Base-by-base conservation (phyloP, 148 eudicot genomes). In the Rhododendron henanense region DNA sequence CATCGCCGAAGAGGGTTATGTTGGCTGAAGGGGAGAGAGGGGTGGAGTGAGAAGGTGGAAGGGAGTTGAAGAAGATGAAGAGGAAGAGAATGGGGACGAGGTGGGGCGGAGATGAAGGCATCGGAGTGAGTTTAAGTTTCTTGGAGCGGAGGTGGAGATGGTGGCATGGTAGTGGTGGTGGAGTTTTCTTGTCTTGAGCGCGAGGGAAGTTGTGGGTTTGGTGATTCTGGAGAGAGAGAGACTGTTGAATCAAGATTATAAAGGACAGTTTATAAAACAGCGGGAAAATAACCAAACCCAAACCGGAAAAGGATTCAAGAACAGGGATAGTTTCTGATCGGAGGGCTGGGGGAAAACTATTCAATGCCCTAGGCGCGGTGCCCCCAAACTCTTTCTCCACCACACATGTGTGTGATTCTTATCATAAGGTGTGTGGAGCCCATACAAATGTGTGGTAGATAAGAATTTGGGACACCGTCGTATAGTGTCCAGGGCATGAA, bases 1-100 rank as follows among this genome's bases (percentile, higher is more conserved):
- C 92, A 45, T 90, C 92, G 23, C 95, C 95, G 77, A 57, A 88
- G 79, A 95, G 88, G 31, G 92, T 91, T 50, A 93, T 44, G 82
- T 91, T 94, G 87, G 81, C 35, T 11, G 89, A 3, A 65, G 92
- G 83, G 39, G n/a, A 71, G 67, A 78, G 81, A 23, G 88, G 84
- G 50, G 73, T 3, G 67, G 87, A 84, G 71, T 37, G 78, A 75
- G 45, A 75, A 0, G 11, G 19, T 18, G 11, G 41, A 19, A 75
- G 21, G 13, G 10, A 33, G 92, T 69, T 15, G 85, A 88, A n/a
- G 85, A 88, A 25, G 87, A 93, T 18, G 85, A 84, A 18, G 83
- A 87, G 44, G 84, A 74, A 41, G 76, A 39, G 77, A 19, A 81
- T 35, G 83, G 67, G 77, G 84, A 80, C 45, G 83, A 82, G 82